Conservation (phyloP, 2,329 filamentous ascomycete genomes). For the Fusarium sp. region DNA sequence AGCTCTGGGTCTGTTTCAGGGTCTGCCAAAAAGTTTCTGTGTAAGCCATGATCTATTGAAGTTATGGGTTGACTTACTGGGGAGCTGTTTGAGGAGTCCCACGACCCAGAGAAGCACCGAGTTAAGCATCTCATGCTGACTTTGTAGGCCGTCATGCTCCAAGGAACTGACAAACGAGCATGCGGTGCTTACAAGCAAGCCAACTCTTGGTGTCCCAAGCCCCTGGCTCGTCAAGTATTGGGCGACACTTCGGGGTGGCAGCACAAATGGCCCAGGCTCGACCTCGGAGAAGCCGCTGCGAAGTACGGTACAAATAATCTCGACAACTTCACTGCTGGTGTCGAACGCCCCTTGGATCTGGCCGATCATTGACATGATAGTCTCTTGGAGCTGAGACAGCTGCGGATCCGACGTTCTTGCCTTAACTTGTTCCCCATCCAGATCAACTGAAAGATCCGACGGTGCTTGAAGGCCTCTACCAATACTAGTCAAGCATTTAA, state of each 20-base stretch:
- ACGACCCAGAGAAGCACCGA: slow-evolving; percentile 75
- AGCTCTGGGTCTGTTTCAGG: slow-evolving; percentile 82
- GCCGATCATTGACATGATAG: slow-evolving; percentile 64
- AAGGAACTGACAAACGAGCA: slow-evolving; percentile 78
- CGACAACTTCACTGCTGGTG: slow-evolving; percentile 76
- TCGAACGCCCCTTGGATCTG: slow-evolving; percentile 69
- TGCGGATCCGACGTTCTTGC: slow-evolving; percentile 29
- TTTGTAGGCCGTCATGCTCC: slow-evolving; percentile 59
- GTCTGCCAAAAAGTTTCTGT: slow-evolving; percentile 58
- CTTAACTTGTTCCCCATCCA: slow-evolving; percentile 66
- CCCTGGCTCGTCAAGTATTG: slow-evolving; percentile 75
- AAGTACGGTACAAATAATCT: slow-evolving; percentile 80
- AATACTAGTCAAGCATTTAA: slow-evolving; percentile 79
- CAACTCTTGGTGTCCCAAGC: slow-evolving; percentile 75
- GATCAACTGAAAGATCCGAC: slow-evolving; percentile 76
- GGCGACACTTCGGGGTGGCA: slow-evolving; percentile 76
- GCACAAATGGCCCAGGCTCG: slow-evolving; percentile 82
- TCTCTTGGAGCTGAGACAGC: slow-evolving; percentile 58
- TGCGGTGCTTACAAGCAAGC: slow-evolving; percentile 79
- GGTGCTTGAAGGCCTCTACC: slow-evolving; percentile 81
- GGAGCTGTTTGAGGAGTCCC: slow-evolving; percentile 73
- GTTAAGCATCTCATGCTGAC: slow-evolving; percentile 65
- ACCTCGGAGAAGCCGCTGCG: slow-evolving; percentile 83
- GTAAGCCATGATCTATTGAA: not conserved
- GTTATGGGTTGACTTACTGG: slow-evolving; percentile 59